Evolutionary conservation across 225 moss, liverwort and hornwort genomes (phyloP).

Genomic region (Pleurozium schreberi): DNA sequence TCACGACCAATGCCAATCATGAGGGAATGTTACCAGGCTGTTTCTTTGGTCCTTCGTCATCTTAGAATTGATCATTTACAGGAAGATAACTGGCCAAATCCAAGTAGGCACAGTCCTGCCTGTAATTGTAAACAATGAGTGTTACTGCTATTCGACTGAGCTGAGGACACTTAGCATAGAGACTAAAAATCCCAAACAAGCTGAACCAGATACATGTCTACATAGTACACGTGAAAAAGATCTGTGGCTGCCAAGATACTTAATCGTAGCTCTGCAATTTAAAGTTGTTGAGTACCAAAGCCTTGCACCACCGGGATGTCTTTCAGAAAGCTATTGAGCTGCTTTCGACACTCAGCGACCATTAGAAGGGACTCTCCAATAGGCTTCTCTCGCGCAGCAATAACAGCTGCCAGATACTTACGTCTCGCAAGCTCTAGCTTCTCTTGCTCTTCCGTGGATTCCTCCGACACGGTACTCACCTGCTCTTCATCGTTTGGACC

Average conservation of each 20-base stretch:
- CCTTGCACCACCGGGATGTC: constrained; percentile 14
- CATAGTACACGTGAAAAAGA: not conserved
- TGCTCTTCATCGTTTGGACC: constrained; percentile 57
- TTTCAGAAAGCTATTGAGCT: constrained; percentile 29
- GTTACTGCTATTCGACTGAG: constrained; percentile 2
- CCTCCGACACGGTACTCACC: constrained; percentile 24
- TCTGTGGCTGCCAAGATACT: not conserved
- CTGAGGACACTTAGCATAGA: not conserved
- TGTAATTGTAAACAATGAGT: constrained; percentile 10
- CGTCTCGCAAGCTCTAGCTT: constrained; percentile 32
- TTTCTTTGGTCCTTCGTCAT: constrained; percentile 4
- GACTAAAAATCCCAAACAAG: not conserved
- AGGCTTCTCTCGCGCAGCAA: constrained; percentile 47
- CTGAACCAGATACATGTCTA: not conserved
- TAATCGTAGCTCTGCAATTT: not conserved
- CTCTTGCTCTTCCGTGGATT: constrained; percentile 34
- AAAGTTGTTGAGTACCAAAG: constrained; percentile 9
- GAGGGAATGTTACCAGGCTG: not conserved
- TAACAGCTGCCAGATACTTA: constrained; percentile 41
- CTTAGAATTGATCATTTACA: constrained; percentile 11
- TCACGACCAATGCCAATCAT: not conserved
- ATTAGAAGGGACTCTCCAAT: constrained; percentile 34
- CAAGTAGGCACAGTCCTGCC: constrained; percentile 19
- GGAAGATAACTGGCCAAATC: constrained; percentile 16
- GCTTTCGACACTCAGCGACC: constrained; percentile 57